Evolutionary conservation across 176 grass and related monocot species (phyloP), one percentile per base, ranked within the genome.

Genomic region (Paspalum notatum): DNA sequence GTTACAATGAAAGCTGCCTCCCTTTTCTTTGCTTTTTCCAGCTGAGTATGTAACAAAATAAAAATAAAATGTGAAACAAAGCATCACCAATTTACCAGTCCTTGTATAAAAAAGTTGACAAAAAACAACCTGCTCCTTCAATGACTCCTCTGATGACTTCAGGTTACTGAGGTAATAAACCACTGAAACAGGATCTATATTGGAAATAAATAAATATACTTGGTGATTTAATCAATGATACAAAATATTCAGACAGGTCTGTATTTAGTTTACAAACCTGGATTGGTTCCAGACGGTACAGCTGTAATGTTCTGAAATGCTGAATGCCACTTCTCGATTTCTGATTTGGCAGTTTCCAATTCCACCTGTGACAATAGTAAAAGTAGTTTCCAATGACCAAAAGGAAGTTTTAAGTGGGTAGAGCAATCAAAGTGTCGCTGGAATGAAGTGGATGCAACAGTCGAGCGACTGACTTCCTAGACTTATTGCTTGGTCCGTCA

Each of bases 1-100:
- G 97, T 99, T 68, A 99, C 91, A 66, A 99, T 99, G 68, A 87
- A 99, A 74, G 97, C 91, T 62, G 97, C 97, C 75, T 99, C 97
- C 72, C 93, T 92, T 90, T 99, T 99, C 87, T 99, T 99, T 66
- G 97, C 97, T 85, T 99, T 99, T 79, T 99, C 97, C 22, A 93
- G 85, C 97, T 99, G 85, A 62, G 73, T 20, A 93, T 77, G 82
- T 47, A 53, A 85, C 82, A 38, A 25, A 89, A 82, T 2, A 69
- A 75, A 17, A 72, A 49, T 64, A 44, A 74, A 46, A 57, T 42
- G 26, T 22, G 9, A 74, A 37, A 56, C 12, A 72, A 79, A 79
- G 11, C 25, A 62, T 43, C 64, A 73, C 38, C n/a, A 75, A 25
- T 45, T 43, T 53, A 54, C 46, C 4, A 89, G 46, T 63, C 62